These are phyloP conservation scores for Secale cereale DNA, from an alignment of 176 grass and related monocot genomes.

Conservation along the genomic window DNA sequence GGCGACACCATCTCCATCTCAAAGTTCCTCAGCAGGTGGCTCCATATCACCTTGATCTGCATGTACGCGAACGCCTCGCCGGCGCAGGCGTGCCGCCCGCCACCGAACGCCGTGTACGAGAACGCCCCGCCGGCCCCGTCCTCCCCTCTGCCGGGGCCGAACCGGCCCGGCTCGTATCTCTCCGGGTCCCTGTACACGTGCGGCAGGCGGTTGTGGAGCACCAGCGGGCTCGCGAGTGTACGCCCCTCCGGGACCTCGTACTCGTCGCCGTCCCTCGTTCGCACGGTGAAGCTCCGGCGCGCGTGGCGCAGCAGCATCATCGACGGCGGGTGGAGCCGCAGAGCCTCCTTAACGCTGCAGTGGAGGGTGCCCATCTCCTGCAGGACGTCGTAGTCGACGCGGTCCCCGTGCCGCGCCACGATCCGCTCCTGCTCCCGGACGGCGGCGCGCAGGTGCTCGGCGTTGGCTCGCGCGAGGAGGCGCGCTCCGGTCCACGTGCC, in stretches of 20 bases:
- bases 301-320: conserved; percentile 47
- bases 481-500: conserved; percentile 41
- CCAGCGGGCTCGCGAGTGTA: conserved; percentile 34
- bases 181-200: conserved; percentile 40
- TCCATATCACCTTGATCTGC: conserved; percentile 79
- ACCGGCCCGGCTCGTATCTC: conserved; percentile 45
- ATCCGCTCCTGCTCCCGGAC: conserved; percentile 46
- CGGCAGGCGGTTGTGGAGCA: conserved; percentile 37
- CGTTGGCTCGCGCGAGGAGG: conserved; percentile 30
- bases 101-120: conserved; percentile 62
- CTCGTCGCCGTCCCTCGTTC: conserved; percentile 39
- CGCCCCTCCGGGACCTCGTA: conserved; percentile 46
- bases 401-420: conserved; percentile 6
- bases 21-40: conserved; percentile 70
- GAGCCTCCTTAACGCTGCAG: conserved; percentile 53
- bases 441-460: conserved; percentile 24
- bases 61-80: conserved; percentile 79
- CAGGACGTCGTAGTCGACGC: conserved; percentile 33
- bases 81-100: conserved; percentile 56
- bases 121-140: conserved; percentile 50
- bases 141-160: conserved; percentile 1
- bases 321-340: conserved; percentile 48
- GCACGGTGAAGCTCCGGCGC: conserved; percentile 38
- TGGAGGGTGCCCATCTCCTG: conserved; percentile 50
- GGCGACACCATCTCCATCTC: conserved; percentile 64